Conservation (phyloP, 139 green algal species). For the Chlamydomonas sp. region DNA sequence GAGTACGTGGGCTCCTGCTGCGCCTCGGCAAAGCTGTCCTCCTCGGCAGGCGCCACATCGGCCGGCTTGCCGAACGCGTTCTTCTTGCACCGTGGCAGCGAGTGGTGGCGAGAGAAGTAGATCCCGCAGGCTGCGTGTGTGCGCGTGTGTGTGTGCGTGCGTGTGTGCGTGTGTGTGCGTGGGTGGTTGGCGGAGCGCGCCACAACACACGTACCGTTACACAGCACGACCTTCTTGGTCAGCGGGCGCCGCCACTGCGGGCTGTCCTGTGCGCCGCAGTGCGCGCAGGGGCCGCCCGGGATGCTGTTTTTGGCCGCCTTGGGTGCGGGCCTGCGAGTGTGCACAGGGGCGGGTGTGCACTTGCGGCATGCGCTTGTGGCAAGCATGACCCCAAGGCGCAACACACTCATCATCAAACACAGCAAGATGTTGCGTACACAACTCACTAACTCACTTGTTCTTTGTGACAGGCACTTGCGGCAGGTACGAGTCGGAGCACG, state of each 20-base stretch:
- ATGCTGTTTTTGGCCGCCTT: neutral
- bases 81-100: conserved; percentile 18
- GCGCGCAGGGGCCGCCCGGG: conserved; percentile 22
- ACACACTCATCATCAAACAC: no score
- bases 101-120: conserved; percentile 28
- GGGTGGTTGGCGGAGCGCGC: no score
- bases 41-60: no score
- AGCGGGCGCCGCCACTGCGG: conserved; percentile 30
- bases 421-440: neutral
- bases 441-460: neutral
- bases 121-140: conserved; percentile 32
- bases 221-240: conserved; percentile 30
- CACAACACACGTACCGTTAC: no score
- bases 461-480: neutral
- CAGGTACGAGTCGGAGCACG: neutral
- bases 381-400: no score
- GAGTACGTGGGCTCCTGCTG: no score
- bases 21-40: no score
- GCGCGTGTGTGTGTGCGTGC: no score
- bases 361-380: neutral
- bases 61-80: no score
- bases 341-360: neutral
- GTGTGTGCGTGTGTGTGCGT: no score
- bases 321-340: neutral
- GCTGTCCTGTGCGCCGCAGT: conserved; percentile 21